Evolutionary conservation across 2,329 filamentous ascomycete genomes (phyloP), one percentile per base, ranked within the genome.

Genomic region (Colletotrichum phormii): DNA sequence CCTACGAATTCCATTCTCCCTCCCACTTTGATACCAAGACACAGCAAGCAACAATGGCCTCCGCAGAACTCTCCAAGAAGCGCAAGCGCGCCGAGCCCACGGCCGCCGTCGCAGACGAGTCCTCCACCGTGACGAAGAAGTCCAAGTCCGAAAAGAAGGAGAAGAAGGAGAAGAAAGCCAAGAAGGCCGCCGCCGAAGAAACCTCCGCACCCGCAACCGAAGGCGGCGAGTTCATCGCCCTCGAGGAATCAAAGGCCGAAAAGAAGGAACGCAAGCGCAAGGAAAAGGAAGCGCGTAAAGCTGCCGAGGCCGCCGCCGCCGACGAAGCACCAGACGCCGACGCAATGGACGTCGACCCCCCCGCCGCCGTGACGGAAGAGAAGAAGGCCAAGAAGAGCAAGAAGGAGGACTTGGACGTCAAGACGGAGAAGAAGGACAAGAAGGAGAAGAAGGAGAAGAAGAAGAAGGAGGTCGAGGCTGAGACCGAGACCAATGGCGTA

Each of bases 251-350:
- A 61, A 75, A 69, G 58, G 55, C 61, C 64, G 75, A 75, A 54
- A 80, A 81, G 64, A 77, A 79, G 42, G 78, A 79, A 66, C 77
- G 78, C 68, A 79, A 82, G 53, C 75, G 79, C 61, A 77, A 77
- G 46, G 78, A 76, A 42, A 71, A 70, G 66, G 71, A 66, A 71
- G 75, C 37, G 65, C 71, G 67, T 37, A 73, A 73, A 35, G 49
- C 67, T 7, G 71, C 67, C 33, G 71, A 65, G 24, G 55, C 63
- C 29, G 66, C 67, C 6, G 64, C 61, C 24, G 68, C 37, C 51
- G 64, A 67, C 37, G 64, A 67, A 6, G 31, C 7, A 22, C 12
- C 24, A n/a, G 70, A 72, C 59, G 22, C 42, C n/a, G 68, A 65
- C 13, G 70, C 70, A 11, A 72, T 72, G 70, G 65, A 72, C 31